Evolutionary conservation across 2,329 filamentous ascomycete species (phyloP).

Genomic region (Endoconidiophora laricicola): DNA sequence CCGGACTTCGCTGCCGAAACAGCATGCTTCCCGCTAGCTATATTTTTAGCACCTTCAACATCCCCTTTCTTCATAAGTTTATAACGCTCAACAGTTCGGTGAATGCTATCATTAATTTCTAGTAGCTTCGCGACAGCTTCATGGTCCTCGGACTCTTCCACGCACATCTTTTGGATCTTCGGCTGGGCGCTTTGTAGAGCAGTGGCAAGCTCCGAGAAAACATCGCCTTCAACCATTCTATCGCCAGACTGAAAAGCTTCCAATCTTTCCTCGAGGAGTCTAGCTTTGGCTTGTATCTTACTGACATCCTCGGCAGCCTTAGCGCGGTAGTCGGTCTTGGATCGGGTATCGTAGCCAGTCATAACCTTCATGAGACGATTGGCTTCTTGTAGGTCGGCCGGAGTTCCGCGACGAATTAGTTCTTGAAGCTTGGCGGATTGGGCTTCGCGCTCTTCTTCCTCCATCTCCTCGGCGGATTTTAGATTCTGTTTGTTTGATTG

Average conservation of each 20-base stretch:
- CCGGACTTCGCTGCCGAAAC: constrained; percentile 3
- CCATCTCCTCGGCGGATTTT: constrained; percentile 95
- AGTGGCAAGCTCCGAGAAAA: constrained; percentile 70
- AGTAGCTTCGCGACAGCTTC: constrained; percentile 90
- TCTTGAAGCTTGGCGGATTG: constrained; percentile 98
- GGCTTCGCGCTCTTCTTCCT: constrained; percentile 84
- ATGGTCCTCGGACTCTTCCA: constrained; percentile 92
- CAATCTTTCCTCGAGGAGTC: constrained; percentile 79
- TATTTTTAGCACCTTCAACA: constrained; percentile 62
- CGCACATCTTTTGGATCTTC: constrained; percentile 99
- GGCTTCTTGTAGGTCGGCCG: constrained; percentile 88
- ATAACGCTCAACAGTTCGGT: constrained; percentile 88
- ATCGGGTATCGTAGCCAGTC: constrained; percentile 89
- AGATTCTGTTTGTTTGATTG: constrained; percentile 46
- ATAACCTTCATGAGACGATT: constrained; percentile 98
- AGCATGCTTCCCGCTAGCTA: constrained; percentile 57
- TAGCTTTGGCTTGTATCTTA: constrained; percentile 91
- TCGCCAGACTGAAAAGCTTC: constrained; percentile 72
- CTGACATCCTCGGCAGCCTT: constrained; percentile 92
- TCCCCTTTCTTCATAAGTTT: constrained; percentile 94
- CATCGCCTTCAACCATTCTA: constrained; percentile 50
- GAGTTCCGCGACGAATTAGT: constrained; percentile 77
- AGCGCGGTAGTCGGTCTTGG: constrained; percentile 93
- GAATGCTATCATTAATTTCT: constrained; percentile 98
- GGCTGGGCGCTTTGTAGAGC: constrained; percentile 86